These are phyloP conservation scores for Alternaria triticina DNA, from an alignment of 2,329 filamentous ascomycete species.

Conservation along the genomic window DNA sequence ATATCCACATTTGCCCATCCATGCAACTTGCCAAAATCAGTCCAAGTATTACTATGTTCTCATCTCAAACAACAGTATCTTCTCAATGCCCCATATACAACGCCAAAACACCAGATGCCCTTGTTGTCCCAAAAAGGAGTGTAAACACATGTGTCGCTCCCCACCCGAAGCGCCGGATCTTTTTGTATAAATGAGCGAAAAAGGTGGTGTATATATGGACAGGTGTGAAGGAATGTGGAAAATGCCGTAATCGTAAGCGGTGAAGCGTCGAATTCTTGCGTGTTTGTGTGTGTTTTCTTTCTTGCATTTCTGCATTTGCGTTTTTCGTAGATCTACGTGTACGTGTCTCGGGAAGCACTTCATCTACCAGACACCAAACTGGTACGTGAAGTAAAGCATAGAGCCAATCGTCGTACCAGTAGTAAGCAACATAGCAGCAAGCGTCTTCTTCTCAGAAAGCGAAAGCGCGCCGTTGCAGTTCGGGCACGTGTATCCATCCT, in stretches of 20 bases:
- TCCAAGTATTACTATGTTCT: no score
- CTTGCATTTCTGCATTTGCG: no score
- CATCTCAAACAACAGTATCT: no score
- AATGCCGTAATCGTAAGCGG: conserved; percentile 26
- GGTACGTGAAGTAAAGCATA: conserved; percentile 60
- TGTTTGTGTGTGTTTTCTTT: no score
- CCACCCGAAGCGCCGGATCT: no score
- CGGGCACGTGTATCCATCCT: conserved; percentile 58
- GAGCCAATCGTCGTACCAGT: conserved; percentile 63
- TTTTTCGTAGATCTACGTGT: not conserved
- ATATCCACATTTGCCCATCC: no score
- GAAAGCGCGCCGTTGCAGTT: conserved; percentile 63
- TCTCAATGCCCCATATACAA: no score
- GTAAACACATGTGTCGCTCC: no score
- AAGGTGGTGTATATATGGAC: no score
- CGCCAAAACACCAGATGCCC: not conserved
- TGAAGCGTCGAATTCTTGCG: conserved; percentile 3
- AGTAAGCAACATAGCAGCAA: conserved; percentile 64
- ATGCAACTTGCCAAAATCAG: no score
- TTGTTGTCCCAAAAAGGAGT: not conserved
- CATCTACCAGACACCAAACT: conserved; percentile 51
- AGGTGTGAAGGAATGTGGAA: conserved; percentile 22
- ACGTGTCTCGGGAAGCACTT: not conserved
- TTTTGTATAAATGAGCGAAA: no score
- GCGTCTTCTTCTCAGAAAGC: conserved; percentile 60